Percentiles rank a stretch among this genome's conserved stretches.
Evolutionary conservation across 2,329 filamentous ascomycete species (phyloP).

Genomic region (Hymenoscyphus infarciens): DNA sequence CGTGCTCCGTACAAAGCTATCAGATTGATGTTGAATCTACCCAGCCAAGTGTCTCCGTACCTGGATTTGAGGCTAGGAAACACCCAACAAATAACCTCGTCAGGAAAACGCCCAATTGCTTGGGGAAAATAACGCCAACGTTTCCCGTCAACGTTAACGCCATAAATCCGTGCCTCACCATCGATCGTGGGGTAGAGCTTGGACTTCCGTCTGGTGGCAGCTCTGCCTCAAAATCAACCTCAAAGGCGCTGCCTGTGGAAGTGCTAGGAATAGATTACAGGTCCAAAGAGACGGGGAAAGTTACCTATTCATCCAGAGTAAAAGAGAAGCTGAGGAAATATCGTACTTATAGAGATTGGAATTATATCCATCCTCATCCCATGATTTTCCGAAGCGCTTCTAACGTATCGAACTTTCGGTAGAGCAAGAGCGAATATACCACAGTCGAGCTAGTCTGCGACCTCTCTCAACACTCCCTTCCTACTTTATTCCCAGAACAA

Average conservation of each 20-base stretch:
- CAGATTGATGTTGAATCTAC: not conserved
- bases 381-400: not conserved
- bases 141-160: not conserved
- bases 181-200: slow-evolving; percentile 4
- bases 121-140: not conserved
- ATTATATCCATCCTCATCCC: not conserved
- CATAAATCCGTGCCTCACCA: not conserved
- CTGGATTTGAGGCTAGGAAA: not conserved
- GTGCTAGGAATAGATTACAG: not conserved
- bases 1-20: not conserved
- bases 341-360: not conserved
- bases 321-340: not conserved
- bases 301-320: not conserved
- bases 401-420: too few species aligned
- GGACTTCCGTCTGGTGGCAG: slow-evolving; percentile 1
- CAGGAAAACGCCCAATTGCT: not conserved
- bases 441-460: too few species aligned
- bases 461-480: too few species aligned
- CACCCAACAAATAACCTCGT: not conserved
- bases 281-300: not conserved
- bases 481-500: too few species aligned
- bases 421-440: too few species aligned
- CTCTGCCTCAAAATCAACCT: not conserved
- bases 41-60: too few species aligned
- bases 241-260: not conserved